Evolutionary conservation across 805 yeast genomes (phyloP).

Genomic region (Metahyphopichia silvanorum): DNA sequence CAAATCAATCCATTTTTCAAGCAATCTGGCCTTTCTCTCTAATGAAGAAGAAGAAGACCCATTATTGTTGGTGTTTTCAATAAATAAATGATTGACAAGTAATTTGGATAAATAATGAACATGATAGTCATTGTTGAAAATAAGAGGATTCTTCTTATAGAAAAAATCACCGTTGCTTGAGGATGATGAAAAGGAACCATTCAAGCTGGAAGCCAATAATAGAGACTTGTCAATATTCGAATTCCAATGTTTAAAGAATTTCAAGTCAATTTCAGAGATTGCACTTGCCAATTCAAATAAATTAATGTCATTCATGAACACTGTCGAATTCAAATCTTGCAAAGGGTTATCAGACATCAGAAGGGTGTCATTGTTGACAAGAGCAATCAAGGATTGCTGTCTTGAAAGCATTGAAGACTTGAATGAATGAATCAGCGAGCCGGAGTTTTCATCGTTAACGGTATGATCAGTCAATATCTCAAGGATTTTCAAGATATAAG

Average conservation of each 20-base stretch:
- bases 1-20: conserved; percentile 81
- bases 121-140: conserved; percentile 63
- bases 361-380: conserved; percentile 14
- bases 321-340: conserved; percentile 32
- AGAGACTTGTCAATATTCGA: conserved; percentile 77
- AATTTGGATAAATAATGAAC: conserved; percentile 78
- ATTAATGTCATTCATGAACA: conserved; percentile 52
- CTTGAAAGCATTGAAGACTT: conserved; percentile 50
- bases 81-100: conserved; percentile 65
- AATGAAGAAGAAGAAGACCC: conserved; percentile 14
- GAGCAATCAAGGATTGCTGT: conserved; percentile 39
- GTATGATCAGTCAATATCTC: conserved; percentile 28
- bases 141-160: conserved; percentile 66
- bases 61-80: conserved; percentile 33
- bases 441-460: conserved; percentile 5
- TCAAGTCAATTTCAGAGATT: conserved; percentile 63
- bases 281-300: conserved; percentile 56
- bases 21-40: conserved; percentile 56
- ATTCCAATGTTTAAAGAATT: conserved; percentile 69
- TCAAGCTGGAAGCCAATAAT: conserved; percentile 52
- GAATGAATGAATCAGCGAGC: conserved; percentile 44
- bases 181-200: conserved; percentile 7
- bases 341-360: conserved; percentile 16
- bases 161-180: conserved; percentile 23
- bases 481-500: conserved; percentile 53